Conservation (phyloP, 495 filamentous ascomycete genomes). For the Glarea lozoyensis region DNA sequence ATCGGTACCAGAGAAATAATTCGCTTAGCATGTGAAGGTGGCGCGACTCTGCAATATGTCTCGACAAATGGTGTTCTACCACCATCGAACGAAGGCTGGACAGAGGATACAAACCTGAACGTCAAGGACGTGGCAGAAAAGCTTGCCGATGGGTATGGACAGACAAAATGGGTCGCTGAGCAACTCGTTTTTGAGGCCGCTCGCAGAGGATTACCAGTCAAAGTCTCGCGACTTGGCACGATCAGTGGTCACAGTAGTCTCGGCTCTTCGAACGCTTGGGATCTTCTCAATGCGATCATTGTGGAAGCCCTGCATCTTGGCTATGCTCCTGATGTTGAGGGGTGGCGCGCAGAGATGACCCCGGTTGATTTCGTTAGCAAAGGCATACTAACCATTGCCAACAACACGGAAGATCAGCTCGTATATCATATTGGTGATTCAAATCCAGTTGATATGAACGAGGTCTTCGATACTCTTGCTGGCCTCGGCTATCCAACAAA, state of each 20-base stretch:
- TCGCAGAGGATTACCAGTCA: conserved; percentile 48
- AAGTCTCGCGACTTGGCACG: conserved; percentile 53
- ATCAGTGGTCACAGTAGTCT: conserved; percentile 56
- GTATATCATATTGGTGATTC: conserved; percentile 61
- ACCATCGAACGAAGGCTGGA: conserved; percentile 47
- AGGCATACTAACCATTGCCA: conserved; percentile 50
- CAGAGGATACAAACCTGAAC: conserved; percentile 47
- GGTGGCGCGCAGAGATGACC: conserved; percentile 65
- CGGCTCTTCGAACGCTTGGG: conserved; percentile 58
- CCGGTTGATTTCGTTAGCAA: conserved; percentile 63
- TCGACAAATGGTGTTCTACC: conserved; percentile 63
- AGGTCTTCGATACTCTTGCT: conserved; percentile 45
- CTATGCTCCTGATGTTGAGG: conserved; percentile 50
- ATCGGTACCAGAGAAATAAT: conserved; percentile 55
- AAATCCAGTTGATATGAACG: conserved; percentile 44
- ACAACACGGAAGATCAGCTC: conserved; percentile 42
- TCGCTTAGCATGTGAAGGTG: conserved; percentile 48
- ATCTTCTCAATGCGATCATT: conserved; percentile 55
- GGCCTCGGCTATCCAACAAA: conserved; percentile 56
- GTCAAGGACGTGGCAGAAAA: conserved; percentile 51
- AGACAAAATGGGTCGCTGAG: conserved; percentile 63
- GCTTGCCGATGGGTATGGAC: conserved; percentile 52
- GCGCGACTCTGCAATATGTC: conserved; percentile 59
- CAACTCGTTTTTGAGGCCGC: conserved; percentile 55
- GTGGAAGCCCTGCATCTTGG: conserved; percentile 59